Conservation (phyloP, 805 yeast genomes). For the Zygosaccharomyces gambellarensis region DNA sequence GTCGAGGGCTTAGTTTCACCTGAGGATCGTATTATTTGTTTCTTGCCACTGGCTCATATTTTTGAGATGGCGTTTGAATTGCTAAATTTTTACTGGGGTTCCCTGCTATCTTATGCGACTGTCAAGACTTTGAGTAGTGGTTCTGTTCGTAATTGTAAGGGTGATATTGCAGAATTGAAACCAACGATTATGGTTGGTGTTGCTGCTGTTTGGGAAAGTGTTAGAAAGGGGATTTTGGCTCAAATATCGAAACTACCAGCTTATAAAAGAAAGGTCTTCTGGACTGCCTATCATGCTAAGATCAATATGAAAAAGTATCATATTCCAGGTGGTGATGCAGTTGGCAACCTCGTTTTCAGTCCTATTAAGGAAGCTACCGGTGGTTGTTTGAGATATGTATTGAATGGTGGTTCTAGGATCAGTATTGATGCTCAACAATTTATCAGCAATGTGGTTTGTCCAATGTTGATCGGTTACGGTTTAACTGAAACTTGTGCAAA, state of each 20-base stretch:
- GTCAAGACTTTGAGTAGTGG: conserved; percentile 85
- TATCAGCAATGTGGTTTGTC: conserved; percentile 67
- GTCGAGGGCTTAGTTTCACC: conserved; percentile 51
- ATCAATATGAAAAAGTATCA: conserved; percentile 54
- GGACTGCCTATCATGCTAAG: conserved; percentile 83
- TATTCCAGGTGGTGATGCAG: conserved; percentile 62
- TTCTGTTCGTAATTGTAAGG: conserved; percentile 77
- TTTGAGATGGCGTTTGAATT: conserved; percentile 89
- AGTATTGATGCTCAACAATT: conserved; percentile 78
- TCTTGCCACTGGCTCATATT: conserved; percentile 94
- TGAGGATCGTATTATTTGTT: conserved; percentile 73
- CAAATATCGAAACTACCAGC: conserved; percentile 66
- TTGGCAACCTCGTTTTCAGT: conserved; percentile 74
- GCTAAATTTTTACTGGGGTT: conserved; percentile 82
- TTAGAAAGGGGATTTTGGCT: conserved; percentile 83
- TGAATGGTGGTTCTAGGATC: conserved; percentile 93
- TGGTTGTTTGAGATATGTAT: conserved; percentile 65
- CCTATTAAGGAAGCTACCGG: conserved; percentile 93
- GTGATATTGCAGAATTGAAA: conserved; percentile 80
- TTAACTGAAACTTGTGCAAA: conserved; percentile 95
- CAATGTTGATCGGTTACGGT: conserved; percentile 93
- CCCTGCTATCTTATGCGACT: conserved; percentile 79
- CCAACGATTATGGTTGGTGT: conserved; percentile 98
- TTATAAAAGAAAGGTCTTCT: conserved; percentile 71
- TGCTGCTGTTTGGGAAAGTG: conserved; percentile 96